Base-by-base conservation (phyloP, 164 flowering plant species). In the Cinnamomum micranthum region DNA sequence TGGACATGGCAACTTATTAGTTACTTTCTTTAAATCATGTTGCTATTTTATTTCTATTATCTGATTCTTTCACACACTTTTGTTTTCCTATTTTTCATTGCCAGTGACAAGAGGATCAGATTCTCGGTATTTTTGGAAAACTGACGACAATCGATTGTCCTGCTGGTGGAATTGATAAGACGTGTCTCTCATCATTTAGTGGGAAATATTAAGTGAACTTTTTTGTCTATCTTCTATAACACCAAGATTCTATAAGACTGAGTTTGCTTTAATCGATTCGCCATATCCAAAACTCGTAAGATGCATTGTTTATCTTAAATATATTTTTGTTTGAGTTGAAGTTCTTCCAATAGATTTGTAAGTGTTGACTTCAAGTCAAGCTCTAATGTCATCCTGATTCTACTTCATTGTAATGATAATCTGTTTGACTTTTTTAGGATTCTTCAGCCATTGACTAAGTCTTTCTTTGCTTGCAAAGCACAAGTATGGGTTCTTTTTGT, bases 401-500 rank as follows among this genome's bases (percentile, higher is more conserved):
- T 55, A 58, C 65, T 33, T 9, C 64, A 35, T 47, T 71, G 17
- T 63, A 28, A 68, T 28, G 6, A 23, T 67, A 69, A 14, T 77
- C 27, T 11, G 5, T 50, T 62, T 55, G n/a, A 23, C 13, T 50
- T 50, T 55, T 14, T 35, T 50, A 3, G 50, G 19, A 14, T 59
- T 65, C 73, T 22, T 62, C 50, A 24, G 27, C 35, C n/a, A 52
- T 65, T 33, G 17, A 13, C 55, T 60, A 23, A 41, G 25, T 68
- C 58, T 62, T n/a, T 1, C 0, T 20, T 71, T 76, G n/a, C 68
- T 72, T 23, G 35, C 23, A 70, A 47, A 68, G 71, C 65, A 7
- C 33, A 72, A 51, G n/a, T 7, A 88, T 88, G 91, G 88, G 91
- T 67, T 75, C 87, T 27, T 74, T 84, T 65, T 88, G 91, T 80